Conservation (phyloP, 768 basidiomycete species). For the Calvatia gigantea region DNA sequence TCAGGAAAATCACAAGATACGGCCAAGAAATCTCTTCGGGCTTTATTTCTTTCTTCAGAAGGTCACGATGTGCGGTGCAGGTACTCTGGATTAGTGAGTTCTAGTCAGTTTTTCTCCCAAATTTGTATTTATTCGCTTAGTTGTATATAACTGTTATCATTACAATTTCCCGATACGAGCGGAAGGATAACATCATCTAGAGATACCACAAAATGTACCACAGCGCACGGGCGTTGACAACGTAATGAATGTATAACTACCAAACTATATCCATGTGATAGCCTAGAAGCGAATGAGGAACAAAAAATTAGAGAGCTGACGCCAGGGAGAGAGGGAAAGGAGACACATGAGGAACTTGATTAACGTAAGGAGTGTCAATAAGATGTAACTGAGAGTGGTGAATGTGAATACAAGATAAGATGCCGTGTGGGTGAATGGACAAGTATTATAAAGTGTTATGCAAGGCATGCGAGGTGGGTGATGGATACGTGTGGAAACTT, state of each 20-base stretch:
- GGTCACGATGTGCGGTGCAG: too few species aligned
- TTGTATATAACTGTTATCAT: too few species aligned
- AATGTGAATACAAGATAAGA: slow-evolving; percentile 6
- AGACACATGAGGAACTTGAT: neutral
- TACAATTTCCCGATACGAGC: too few species aligned
- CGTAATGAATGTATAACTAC: slow-evolving; percentile 1
- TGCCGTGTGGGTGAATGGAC: neutral
- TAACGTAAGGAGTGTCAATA: neutral
- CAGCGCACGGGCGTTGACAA: neutral
- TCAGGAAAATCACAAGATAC: too few species aligned
- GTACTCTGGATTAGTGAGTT: too few species aligned
- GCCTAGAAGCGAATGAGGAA: too few species aligned
- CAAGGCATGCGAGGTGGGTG: neutral
- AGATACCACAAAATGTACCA: neutral
- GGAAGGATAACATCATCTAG: too few species aligned
- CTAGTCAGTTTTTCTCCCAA: too few species aligned
- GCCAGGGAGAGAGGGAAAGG: neutral
- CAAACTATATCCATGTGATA: neutral
- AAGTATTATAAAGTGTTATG: neutral
- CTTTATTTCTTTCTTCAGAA: too few species aligned
- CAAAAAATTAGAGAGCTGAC: neutral
- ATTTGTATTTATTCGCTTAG: too few species aligned
- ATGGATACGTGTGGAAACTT: neutral
- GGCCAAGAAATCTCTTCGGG: too few species aligned
- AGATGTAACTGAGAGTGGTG: neutral